A percentile compares a stretch with the other conserved stretches of the same genome.
These are phyloP conservation scores for Aureoboletus auriporus DNA, from an alignment of 768 basidiomycete genomes.

Conservation along the genomic window DNA sequence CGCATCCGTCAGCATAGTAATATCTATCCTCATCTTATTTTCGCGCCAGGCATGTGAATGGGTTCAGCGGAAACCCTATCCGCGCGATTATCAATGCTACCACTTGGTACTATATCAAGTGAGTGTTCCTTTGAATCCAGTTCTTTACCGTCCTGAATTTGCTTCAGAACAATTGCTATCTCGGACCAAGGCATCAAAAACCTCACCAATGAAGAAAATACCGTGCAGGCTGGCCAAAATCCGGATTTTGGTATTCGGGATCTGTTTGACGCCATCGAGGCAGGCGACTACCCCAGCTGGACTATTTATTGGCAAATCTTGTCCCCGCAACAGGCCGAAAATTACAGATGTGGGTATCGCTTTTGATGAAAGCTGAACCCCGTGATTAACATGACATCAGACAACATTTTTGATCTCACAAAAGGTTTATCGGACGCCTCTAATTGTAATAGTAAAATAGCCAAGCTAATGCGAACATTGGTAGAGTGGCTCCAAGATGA, in stretches of 20 bases:
- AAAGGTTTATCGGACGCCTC: conserved; percentile 27
- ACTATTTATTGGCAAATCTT: conserved; percentile 55
- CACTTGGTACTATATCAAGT: conserved; percentile 51
- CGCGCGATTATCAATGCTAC: conserved; percentile 43
- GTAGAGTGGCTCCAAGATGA: conserved; percentile 36
- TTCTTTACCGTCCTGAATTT: conserved; percentile 11
- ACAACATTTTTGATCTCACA: conserved; percentile 50
- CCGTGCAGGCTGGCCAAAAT: conserved; percentile 36
- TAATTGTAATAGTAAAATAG: too few species aligned
- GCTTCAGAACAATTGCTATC: conserved; percentile 5
- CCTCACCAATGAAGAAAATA: conserved; percentile 34
- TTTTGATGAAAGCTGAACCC: background rate
- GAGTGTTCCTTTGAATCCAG: conserved; percentile 16
- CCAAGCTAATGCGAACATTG: too few species aligned
- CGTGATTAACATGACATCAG: conserved; percentile 16
- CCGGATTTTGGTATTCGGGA: conserved; percentile 55
- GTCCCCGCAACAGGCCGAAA: conserved; percentile 48
- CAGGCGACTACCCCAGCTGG: conserved; percentile 51
- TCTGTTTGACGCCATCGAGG: conserved; percentile 52
- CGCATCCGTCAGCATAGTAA: conserved; percentile 9
- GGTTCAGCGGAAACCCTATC: conserved; percentile 49
- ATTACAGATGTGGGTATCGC: conserved; percentile 31
- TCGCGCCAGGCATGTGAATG: conserved; percentile 40
- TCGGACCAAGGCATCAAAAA: conserved; percentile 39
- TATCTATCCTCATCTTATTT: too few species aligned